These are phyloP conservation scores for Micractinium sp. DNA, from an alignment of 139 green algal species.

Conservation along the genomic window DNA sequence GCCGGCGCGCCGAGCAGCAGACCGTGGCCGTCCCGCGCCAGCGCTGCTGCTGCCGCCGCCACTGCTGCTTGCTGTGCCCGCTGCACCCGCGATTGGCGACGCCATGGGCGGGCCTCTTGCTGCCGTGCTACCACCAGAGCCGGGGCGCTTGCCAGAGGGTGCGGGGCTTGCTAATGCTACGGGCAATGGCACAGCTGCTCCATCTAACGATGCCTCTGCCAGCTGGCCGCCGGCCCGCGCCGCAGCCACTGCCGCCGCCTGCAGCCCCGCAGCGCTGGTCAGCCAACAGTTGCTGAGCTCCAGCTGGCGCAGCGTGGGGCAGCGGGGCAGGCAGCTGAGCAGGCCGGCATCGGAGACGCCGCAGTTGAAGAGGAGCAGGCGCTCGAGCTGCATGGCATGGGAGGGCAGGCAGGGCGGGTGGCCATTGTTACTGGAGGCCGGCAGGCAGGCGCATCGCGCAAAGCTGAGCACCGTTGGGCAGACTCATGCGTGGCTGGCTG, in stretches of 20 bases:
- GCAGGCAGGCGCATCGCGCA: no score
- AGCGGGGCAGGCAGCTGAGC: neutral
- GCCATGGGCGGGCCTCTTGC: neutral
- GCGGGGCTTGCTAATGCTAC: neutral
- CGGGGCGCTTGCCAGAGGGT: neutral
- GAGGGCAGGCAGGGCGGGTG: neutral
- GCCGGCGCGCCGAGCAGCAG: neutral
- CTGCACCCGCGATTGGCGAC: neutral
- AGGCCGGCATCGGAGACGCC: neutral
- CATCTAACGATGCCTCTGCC: neutral
- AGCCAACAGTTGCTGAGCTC: constrained; percentile 16
- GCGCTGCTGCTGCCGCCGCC: neutral
- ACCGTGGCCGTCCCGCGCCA: neutral
- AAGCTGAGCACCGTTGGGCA: no score
- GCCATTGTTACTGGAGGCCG: neutral
- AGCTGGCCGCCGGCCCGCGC: neutral
- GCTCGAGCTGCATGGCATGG: neutral
- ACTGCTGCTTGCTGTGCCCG: neutral
- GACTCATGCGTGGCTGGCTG: no score
- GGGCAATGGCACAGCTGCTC: neutral
- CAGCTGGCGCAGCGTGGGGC: neutral
- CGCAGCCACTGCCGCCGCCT: neutral
- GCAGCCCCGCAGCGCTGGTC: neutral
- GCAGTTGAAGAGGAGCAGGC: neutral
- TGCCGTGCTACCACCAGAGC: neutral